Evolutionary conservation across 2,329 filamentous ascomycete species (phyloP).

Genomic region (Arthrobotrys sinensis): DNA sequence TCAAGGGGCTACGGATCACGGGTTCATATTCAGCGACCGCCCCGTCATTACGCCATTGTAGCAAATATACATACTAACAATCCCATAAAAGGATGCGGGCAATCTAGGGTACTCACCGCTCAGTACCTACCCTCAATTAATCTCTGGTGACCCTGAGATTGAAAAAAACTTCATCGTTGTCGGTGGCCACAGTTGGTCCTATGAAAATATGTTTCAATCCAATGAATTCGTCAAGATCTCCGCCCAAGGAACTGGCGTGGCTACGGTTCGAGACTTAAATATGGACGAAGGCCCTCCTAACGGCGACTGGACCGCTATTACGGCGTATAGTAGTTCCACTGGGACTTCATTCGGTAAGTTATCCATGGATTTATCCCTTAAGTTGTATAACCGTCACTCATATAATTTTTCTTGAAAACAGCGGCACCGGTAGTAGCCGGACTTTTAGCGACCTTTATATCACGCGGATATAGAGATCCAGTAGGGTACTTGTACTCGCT

Average conservation of each 20-base stretch:
- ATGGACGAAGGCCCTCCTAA: background rate
- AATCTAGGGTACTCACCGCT: too few relatives aligned
- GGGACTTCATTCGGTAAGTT: constrained; percentile 26
- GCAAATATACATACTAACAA: background rate
- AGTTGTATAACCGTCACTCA: background rate
- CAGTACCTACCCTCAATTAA: background rate
- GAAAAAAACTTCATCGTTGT: background rate
- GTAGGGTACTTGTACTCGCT: background rate
- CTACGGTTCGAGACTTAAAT: background rate
- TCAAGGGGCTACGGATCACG: too few relatives aligned
- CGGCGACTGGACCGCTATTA: background rate
- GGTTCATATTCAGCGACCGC: too few relatives aligned
- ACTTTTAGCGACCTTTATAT: constrained; percentile 27
- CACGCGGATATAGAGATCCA: constrained; percentile 1
- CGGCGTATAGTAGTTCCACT: background rate
- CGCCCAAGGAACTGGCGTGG: background rate
- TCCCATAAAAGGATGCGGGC: background rate
- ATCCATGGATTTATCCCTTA: background rate
- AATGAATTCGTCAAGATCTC: constrained; percentile 4
- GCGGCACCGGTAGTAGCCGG: constrained; percentile 26
- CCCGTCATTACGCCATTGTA: too few relatives aligned
- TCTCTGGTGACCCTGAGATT: background rate
- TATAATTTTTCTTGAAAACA: background rate
- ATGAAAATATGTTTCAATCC: background rate
- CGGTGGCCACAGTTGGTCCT: background rate